phyloP scores from a whole-genome alignment of 352 stramenopile genomes.

The Pythium folliculosum region DNA sequence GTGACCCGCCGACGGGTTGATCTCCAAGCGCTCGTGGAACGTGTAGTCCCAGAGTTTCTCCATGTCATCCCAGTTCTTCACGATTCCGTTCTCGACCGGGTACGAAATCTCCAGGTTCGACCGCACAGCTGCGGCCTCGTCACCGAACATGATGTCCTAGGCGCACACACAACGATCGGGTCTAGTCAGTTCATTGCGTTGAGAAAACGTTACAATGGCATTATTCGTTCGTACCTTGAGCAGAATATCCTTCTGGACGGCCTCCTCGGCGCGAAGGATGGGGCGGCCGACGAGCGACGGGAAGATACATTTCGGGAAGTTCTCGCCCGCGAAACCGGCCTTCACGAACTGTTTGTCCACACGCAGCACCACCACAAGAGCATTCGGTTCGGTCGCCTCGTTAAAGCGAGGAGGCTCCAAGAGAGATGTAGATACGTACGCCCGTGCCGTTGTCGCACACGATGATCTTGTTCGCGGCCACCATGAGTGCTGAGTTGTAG shows the following conservation, averaged over 20 bases:
- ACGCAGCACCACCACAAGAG: slow-evolving; percentile 2
- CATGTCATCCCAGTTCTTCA: slow-evolving; percentile 98
- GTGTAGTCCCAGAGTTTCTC: slow-evolving; percentile 97
- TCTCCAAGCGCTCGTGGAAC: slow-evolving; percentile 90
- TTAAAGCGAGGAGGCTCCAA: slow-evolving; percentile 4
- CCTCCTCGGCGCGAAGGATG: slow-evolving; percentile 93
- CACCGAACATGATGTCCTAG: slow-evolving; percentile 95
- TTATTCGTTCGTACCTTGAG: slow-evolving; percentile 79
- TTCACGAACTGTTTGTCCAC: slow-evolving; percentile 93
- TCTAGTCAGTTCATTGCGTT: neutral
- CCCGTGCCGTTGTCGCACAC: slow-evolving; percentile 89
- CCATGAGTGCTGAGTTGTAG: too few species aligned
- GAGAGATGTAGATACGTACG: slow-evolving; percentile 38
- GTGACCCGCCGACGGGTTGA: slow-evolving; percentile 63
- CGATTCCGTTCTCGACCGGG: slow-evolving; percentile 95
- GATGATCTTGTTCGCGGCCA: slow-evolving; percentile 87
- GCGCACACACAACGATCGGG: neutral
- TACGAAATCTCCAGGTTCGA: slow-evolving; percentile 92
- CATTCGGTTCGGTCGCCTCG: neutral
- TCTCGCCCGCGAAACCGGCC: slow-evolving; percentile 93
- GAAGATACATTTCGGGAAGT: slow-evolving; percentile 95
- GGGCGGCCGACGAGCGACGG: slow-evolving; percentile 93
- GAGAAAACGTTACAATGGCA: too few species aligned
- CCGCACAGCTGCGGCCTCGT: slow-evolving; percentile 89
- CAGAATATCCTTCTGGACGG: slow-evolving; percentile 80